These are phyloP conservation scores for Fusarium tupiense DNA, from an alignment of 2,329 filamentous ascomycete genomes.

Conservation along the genomic window DNA sequence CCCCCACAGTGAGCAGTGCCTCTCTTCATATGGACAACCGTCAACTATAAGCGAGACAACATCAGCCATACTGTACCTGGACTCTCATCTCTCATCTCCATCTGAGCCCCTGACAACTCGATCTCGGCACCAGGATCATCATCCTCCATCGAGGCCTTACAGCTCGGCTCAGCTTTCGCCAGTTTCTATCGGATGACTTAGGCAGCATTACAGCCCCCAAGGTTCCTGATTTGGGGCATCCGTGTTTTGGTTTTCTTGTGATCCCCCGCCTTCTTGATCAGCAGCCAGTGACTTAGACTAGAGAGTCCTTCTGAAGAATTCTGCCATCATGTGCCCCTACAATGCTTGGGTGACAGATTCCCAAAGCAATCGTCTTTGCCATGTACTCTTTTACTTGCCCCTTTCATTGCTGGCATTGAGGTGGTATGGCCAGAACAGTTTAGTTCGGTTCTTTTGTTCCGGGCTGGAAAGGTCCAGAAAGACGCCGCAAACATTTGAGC, in stretches of 20 bases:
- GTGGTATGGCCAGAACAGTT: not conserved
- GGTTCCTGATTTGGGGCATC: not conserved
- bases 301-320: constrained; percentile 3
- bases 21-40: not conserved
- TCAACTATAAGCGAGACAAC: not conserved
- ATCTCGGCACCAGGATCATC: constrained; percentile 9
- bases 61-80: not conserved
- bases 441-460: not conserved
- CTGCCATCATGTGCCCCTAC: constrained; percentile 20
- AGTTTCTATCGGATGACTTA: constrained; percentile 3
- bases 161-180: constrained; percentile 1
- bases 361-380: not conserved
- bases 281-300: not conserved
- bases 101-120: not conserved
- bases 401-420: not conserved
- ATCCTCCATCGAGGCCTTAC: constrained; percentile 22
- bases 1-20: not conserved
- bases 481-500: not conserved
- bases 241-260: not conserved
- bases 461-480: not conserved
- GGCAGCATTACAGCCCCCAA: constrained; percentile 22
- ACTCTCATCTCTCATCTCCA: not conserved
- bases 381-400: constrained; percentile 14
- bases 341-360: constrained; percentile 18
- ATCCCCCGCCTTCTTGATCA: not conserved